Evolutionary conservation across 2,329 filamentous ascomycete species (phyloP), one percentile per base, ranked within the genome.

Genomic region (Aspergillus texensis): DNA sequence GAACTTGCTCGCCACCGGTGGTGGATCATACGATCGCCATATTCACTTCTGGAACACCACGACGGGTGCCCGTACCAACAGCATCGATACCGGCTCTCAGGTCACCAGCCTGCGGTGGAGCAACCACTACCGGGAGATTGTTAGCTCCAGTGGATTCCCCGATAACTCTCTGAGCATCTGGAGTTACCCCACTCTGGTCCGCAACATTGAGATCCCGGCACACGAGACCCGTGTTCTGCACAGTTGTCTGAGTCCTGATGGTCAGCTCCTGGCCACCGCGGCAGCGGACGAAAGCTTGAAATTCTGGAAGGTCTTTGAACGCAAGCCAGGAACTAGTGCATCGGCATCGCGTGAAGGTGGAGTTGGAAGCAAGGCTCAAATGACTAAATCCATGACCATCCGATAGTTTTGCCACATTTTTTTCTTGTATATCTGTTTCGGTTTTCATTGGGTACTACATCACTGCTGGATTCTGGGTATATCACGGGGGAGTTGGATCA

Each of bases 11-110:
- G 95, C 95, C 62, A 98, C 95, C 50, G 95, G 95, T 62, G 95
- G 95, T 75, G 95, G 95, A 71, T 96, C 93, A 50, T 96, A 97
- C 80, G 95, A 99, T 78, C 91, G 93, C 71, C 92, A 97, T 82
- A 99, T 99, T 80, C 95, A 99, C 85, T 99, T 99, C 88, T 99
- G 95, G 95, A 99, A 99, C 86, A 96, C 94, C 54, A 98, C 95
- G 26, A 97, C 94, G 5, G 95, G 95, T 65, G 94, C 95, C 59
- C 92, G 95, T 72, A 94, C 96, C 83, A 99, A 99, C 89, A 96
- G 93, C 86, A 98, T 99, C 79, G 94, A 98, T 79, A 98, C 95
- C 46, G 95, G 95, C 65, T 97, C 93, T 54, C 95, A 99, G 80
- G 96, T 99, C 62, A 99, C 95, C 70, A 95, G 91, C 72, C 88